Base-by-base conservation (phyloP, 257 asterid species). In the Fraxinus anomala region DNA sequence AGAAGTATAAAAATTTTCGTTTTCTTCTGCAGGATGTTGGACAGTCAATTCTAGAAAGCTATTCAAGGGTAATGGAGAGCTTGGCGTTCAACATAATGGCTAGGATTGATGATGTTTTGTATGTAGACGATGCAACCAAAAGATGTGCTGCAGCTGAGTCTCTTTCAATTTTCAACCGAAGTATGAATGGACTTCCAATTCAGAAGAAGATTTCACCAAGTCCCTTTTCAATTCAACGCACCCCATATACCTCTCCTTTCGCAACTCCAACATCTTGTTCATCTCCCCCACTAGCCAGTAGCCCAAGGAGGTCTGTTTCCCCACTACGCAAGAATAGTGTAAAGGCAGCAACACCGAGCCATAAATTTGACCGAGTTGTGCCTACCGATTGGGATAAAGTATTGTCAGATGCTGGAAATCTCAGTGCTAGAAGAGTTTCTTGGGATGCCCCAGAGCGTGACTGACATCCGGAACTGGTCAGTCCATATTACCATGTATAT, bases 1-100 rank as follows among this genome's bases (percentile, higher is more conserved):
- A 40, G 4, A 63, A 3, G 6, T 19, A 70, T 39, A 2, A 23
- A 26, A n/a, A 7, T 28, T 5, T 13, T 68, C 21, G 44, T 40
- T 42, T 42, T 42, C 87, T 83, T 33, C 56, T 78, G 79, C 89
- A 96, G 99, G 98, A 96, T 88, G 98, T 96, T 17, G 99, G 99
- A 33, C 97, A 93, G 75, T 86, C 99, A 3, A 96, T 96, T 81
- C 96, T 96, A 7, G 99, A 96, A 83, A 92, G 99, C 90, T 96
- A 96, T 81, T 92, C 99, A 12, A 90, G 99, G 88, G 99, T 96
- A 61, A 89, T 92, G 97, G 98, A 96, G 91, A 96, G 99, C 87
- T 81, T 96, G 84, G 97, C 99, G 19, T 96, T 96, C 83, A 96
- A 96, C 86, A 87, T 93, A 39, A 93, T 93, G 68, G 99, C 99